These are phyloP conservation scores for Aureobasidium zeae DNA, from an alignment of 2,329 filamentous ascomycete genomes.

Conservation along the genomic window DNA sequence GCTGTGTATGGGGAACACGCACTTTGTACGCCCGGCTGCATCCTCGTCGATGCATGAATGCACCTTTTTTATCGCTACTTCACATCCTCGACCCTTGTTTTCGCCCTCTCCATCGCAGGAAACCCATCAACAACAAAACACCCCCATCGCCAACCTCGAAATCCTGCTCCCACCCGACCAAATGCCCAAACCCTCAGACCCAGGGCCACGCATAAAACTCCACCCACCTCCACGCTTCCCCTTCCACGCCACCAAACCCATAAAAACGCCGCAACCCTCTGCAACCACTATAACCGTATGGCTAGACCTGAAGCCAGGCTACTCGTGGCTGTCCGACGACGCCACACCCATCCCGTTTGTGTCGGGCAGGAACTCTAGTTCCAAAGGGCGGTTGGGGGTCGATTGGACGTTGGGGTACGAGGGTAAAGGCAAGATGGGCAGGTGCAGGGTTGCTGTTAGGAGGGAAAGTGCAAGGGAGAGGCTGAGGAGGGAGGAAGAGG, in stretches of 20 bases:
- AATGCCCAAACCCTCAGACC: conserved; percentile 27
- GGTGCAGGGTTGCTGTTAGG: conserved; percentile 34
- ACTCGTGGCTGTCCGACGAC: conserved; percentile 35
- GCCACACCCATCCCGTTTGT: conserved; percentile 26
- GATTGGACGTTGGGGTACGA: conserved; percentile 34
- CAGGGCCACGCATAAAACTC: too few species aligned
- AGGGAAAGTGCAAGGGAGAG: conserved; percentile 23
- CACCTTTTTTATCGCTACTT: conserved; percentile 38
- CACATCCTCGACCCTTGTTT: too few species aligned
- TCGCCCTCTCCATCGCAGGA: too few species aligned
- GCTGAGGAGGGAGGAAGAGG: conserved; percentile 17
- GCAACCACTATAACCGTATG: conserved; percentile 32
- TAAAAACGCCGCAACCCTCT: too few species aligned
- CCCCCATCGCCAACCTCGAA: conserved; percentile 37
- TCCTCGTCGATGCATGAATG: conserved; percentile 33
- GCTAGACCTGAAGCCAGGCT: conserved; percentile 36
- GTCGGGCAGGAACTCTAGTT: conserved; percentile 22
- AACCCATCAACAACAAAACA: too few species aligned
- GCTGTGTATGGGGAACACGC: conserved; percentile 38
- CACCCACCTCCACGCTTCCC: too few species aligned
- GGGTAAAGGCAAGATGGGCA: conserved; percentile 32
- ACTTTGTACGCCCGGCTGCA: conserved; percentile 23
- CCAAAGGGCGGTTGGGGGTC: conserved; percentile 30
- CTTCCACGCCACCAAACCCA: too few species aligned
- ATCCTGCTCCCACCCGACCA: conserved; percentile 35